A percentile compares a stretch with the other conserved stretches of the same genome.
phyloP scores from a whole-genome alignment of 768 basidiomycete genomes.

The Rhodotorula graminis region DNA sequence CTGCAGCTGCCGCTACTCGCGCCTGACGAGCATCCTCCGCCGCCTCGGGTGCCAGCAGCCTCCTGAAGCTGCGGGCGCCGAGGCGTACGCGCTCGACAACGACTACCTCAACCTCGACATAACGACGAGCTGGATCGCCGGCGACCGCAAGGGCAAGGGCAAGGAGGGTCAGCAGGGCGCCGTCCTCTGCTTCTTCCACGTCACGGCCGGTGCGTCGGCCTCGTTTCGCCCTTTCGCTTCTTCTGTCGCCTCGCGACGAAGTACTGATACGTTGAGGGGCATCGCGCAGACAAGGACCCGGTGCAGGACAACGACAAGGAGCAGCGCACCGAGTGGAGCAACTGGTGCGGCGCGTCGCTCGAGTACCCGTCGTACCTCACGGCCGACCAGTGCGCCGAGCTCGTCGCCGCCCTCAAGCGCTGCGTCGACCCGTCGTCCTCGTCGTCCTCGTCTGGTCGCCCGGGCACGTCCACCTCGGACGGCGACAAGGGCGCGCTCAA shows the following conservation, averaged over 20 bases:
- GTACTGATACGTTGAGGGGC: too few species aligned
- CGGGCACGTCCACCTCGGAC: neutral
- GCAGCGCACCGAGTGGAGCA: constrained; percentile 29
- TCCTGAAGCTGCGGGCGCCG: constrained; percentile 10
- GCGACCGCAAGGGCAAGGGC: constrained; percentile 2
- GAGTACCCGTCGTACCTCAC: constrained; percentile 32
- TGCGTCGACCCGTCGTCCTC: neutral
- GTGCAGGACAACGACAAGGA: constrained; percentile 29
- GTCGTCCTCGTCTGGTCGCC: neutral
- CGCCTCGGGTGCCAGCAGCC: constrained; percentile 19
- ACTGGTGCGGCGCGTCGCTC: constrained; percentile 36
- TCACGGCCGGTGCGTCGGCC: constrained; percentile 9
- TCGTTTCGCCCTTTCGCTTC: neutral
- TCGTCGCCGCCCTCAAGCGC: constrained; percentile 23
- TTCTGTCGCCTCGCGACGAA: neutral
- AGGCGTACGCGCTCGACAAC: constrained; percentile 20
- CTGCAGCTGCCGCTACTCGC: constrained; percentile 38
- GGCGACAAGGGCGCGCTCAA: neutral
- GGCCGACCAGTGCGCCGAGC: constrained; percentile 16
- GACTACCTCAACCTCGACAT: constrained; percentile 27
- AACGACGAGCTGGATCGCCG: constrained; percentile 40
- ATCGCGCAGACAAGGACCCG: constrained; percentile 27
- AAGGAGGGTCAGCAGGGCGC: constrained; percentile 21
- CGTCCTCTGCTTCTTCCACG: constrained; percentile 42
- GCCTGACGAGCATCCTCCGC: constrained; percentile 28